Evolutionary conservation across 2,329 filamentous ascomycete species (phyloP).

Genomic region (Fusarium praegraminearum): DNA sequence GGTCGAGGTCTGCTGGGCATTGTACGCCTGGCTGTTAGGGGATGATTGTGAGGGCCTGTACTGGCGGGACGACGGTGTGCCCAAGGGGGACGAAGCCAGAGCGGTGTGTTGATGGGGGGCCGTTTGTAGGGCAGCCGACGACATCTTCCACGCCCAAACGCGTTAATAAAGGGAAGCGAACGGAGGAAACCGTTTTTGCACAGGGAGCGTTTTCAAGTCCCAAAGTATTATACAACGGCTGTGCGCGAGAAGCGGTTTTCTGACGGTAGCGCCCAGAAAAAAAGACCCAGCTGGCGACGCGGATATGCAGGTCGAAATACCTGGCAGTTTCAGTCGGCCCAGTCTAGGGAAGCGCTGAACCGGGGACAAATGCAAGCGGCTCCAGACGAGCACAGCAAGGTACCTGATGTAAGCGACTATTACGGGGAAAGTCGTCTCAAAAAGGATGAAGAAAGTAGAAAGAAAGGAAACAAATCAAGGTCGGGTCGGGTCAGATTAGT

Average conservation of each 20-base stretch:
- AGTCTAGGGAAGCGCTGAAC: constrained; percentile 39
- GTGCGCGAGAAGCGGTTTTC: constrained; percentile 29
- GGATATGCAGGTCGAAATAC: constrained; percentile 49
- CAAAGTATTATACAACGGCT: constrained; percentile 18
- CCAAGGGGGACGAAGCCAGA: constrained; percentile 62
- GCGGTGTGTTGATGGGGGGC: constrained; percentile 67
- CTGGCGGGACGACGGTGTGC: constrained; percentile 62
- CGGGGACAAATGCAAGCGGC: constrained; percentile 40
- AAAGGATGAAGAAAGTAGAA: constrained; percentile 17
- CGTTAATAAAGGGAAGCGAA: constrained; percentile 35
- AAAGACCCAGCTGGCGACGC: constrained; percentile 39
- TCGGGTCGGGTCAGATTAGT: background rate
- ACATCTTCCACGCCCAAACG: constrained; percentile 52
- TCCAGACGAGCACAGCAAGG: constrained; percentile 21
- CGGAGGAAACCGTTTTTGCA: constrained; percentile 14
- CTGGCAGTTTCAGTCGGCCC: constrained; percentile 46
- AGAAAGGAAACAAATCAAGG: background rate
- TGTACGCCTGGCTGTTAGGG: constrained; percentile 67
- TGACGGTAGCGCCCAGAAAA: constrained; percentile 37
- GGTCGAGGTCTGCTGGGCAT: constrained; percentile 63
- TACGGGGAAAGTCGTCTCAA: constrained; percentile 33
- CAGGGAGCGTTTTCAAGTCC: constrained; percentile 6
- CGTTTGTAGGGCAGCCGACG: constrained; percentile 72
- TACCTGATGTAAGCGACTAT: constrained; percentile 26
- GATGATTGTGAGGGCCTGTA: constrained; percentile 66